Conservation (phyloP, 495 filamentous ascomycete species). For the Glonium stellatum region DNA sequence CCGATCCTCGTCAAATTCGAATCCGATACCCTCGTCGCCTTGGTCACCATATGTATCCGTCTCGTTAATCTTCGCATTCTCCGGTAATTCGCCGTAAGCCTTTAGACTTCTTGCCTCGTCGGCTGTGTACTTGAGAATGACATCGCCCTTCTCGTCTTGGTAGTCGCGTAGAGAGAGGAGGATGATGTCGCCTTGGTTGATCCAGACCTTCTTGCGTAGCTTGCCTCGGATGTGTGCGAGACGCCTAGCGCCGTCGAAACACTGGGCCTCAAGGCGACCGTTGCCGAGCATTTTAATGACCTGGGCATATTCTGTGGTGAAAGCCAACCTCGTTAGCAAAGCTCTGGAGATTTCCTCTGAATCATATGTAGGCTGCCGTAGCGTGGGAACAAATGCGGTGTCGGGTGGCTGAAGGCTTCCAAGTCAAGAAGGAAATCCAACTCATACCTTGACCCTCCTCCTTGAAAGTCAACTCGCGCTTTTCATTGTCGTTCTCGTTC, state of each 20-base stretch:
- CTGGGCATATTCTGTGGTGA: slow-evolving; percentile 78
- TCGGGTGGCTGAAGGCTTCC: too few relatives aligned
- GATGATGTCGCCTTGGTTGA: slow-evolving; percentile 99
- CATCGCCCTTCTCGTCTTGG: slow-evolving; percentile 98
- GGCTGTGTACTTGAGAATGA: slow-evolving; percentile 97
- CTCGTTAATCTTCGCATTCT: slow-evolving; percentile 99
- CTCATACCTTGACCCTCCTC: slow-evolving; percentile 81
- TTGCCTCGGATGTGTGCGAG: slow-evolving; percentile 88
- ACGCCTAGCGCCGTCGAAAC: slow-evolving; percentile 90
- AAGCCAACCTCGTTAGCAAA: not conserved
- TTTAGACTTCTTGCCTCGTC: slow-evolving; percentile 93
- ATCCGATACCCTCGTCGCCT: slow-evolving; percentile 70
- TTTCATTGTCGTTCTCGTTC: slow-evolving; percentile 99
- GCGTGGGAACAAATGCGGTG: slow-evolving; percentile 14
- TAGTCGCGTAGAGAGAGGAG: slow-evolving; percentile 94
- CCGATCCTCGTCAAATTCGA: slow-evolving; percentile 67
- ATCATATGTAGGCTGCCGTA: not conserved
- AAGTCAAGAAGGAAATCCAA: too few relatives aligned
- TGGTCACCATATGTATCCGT: slow-evolving; percentile 81
- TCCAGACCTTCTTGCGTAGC: slow-evolving; percentile 96
- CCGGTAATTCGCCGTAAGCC: slow-evolving; percentile 93
- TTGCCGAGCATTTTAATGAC: slow-evolving; percentile 98
- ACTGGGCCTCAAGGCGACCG: slow-evolving; percentile 90
- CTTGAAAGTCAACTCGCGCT: slow-evolving; percentile 97
- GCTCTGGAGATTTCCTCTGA: not conserved